Percentiles rank a stretch among this genome's conserved stretches.
Conservation (phyloP, 1,284 basidiomycete species). For the Amylostereum areolatum region DNA sequence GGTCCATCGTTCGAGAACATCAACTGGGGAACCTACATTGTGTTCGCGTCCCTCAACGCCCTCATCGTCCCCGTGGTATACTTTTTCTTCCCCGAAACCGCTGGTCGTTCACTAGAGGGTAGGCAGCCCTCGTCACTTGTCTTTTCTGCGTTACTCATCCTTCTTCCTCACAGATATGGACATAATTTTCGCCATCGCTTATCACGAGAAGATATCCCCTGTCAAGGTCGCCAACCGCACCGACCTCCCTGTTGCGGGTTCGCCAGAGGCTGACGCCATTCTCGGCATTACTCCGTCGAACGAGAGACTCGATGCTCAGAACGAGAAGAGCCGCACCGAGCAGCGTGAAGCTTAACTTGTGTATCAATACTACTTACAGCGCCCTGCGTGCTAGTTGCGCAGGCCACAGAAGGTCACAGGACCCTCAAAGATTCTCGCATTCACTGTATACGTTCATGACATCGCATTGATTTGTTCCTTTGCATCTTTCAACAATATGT, state of each 20-base stretch:
- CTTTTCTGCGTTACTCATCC: not conserved
- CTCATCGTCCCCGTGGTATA: conserved; percentile 57
- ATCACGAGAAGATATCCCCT: conserved; percentile 51
- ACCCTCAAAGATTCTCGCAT: too few relatives aligned
- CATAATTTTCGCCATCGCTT: conserved; percentile 53
- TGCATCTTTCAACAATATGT: too few relatives aligned
- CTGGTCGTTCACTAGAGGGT: conserved; percentile 58
- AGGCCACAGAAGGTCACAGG: too few relatives aligned
- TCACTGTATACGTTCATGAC: too few relatives aligned
- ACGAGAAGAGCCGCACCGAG: not conserved
- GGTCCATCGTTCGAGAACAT: conserved; percentile 62
- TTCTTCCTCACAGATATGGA: conserved; percentile 45
- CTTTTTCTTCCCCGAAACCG: conserved; percentile 65
- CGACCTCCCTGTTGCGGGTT: conserved; percentile 47
- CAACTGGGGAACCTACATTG: conserved; percentile 57
- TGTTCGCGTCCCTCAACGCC: conserved; percentile 57
- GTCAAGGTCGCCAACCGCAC: conserved; percentile 51
- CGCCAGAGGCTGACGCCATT: conserved; percentile 48
- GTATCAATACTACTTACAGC: too few relatives aligned
- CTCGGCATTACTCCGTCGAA: conserved; percentile 27
- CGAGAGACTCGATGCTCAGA: not conserved
- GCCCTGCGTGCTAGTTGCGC: too few relatives aligned
- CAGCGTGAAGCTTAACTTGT: not conserved
- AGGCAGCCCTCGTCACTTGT: conserved; percentile 4
- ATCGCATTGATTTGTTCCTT: too few relatives aligned